Percentiles rank a stretch among this genome's conserved stretches.
Conservation (phyloP, 371 early-diverging fungal genomes). For the Mortierella sp. region DNA sequence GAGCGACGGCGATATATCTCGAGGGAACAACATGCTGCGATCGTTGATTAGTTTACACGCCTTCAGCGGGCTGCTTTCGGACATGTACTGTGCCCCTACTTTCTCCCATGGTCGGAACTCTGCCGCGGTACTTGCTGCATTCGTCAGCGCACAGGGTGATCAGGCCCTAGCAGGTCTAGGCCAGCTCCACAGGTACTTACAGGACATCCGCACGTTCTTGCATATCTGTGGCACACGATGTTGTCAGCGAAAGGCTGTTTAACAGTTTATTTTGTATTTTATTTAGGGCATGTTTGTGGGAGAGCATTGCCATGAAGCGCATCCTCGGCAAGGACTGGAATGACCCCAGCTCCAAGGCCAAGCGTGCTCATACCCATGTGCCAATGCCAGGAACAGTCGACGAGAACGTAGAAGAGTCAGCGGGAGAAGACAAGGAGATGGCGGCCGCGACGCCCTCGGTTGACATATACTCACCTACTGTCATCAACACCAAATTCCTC, state of each 20-base stretch:
- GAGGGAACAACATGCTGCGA: conserved; percentile 70
- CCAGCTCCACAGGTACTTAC: conserved; percentile 71
- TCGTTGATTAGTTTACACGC: conserved; percentile 74
- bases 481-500: conserved; percentile 79
- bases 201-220: background rate
- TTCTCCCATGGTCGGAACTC: conserved; percentile 78
- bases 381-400: conserved; percentile 32
- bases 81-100: conserved; percentile 77
- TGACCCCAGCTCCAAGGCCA: conserved; percentile 49
- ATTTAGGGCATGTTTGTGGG: conserved; percentile 75
- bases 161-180: conserved; percentile 71
- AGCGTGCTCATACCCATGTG: conserved; percentile 24
- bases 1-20: conserved; percentile 62
- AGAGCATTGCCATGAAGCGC: conserved; percentile 73
- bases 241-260: background rate
- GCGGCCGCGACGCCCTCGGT: conserved; percentile 40
- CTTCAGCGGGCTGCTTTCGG: conserved; percentile 77
- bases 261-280: background rate
- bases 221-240: background rate
- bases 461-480: conserved; percentile 70
- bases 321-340: conserved; percentile 81
- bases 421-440: conserved; percentile 43
- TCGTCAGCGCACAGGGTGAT: conserved; percentile 66
- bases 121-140: conserved; percentile 72
- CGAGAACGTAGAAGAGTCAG: conserved; percentile 30